Evolutionary conservation across 768 basidiomycete species (phyloP), one percentile per base, ranked within the genome.

Genomic region (Lepiota venenata): DNA sequence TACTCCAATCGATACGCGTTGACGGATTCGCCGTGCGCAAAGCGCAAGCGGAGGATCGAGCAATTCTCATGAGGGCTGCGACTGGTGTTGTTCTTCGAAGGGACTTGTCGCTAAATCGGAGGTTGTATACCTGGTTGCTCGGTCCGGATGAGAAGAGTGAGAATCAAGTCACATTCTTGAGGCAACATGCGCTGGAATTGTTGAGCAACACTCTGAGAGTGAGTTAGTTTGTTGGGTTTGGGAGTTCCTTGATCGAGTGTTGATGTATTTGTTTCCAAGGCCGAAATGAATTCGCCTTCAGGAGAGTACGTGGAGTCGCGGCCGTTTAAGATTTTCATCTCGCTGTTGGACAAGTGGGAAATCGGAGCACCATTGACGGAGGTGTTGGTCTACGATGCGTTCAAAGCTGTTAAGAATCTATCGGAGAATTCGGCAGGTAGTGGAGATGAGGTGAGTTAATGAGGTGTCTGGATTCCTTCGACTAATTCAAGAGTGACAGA

Each of bases 261-360:
- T 51, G n/a, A 21, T 20, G 12, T 36, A 57, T 46, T 44, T 38
- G 21, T 20, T 61, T 32, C 10, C 10, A 32, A 93, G 87, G 75
- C 78, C 42, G 91, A 94, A 58, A 93, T 94, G 90, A 74, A 81
- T 56, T 70, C 76, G 10, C 85, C 86, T 2, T 84, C 84, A 2
- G 77, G 80, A 47, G 84, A 85, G 54, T 93, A 92, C 59, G 75
- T 87, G 0, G 85, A 87, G 57, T 88, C 89, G 3, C 75, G 91
- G 21, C 93, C 97, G 0, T 98, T 94, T 80, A 96, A 95, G 70
- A 89, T 98, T 32, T 95, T 97, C 67, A 87, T 98, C 20, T 95
- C 93, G 1, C 69, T 98, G 15, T 74, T 98, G 60, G 97, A 99
- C 69, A 97, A 97, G 68, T 98, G 93, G 91, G 97, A 98, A 67